Conservation (phyloP, 306 rosid genomes). For the Ceratonia siliqua region DNA sequence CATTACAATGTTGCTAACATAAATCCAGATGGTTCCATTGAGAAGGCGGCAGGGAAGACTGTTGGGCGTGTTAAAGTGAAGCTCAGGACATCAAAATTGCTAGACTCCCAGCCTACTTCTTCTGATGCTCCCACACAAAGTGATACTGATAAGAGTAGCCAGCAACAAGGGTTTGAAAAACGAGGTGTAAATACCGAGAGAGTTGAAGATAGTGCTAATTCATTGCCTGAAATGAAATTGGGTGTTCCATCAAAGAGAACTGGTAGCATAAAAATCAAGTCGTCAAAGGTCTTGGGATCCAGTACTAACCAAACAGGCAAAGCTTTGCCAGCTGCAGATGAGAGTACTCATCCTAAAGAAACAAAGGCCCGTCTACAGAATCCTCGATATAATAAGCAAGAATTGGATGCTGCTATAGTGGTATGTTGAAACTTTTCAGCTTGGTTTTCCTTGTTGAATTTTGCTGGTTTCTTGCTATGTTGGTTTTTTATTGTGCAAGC, state of each 20-base stretch:
- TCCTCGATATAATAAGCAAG: conserved; percentile 60
- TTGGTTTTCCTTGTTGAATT: conserved; percentile 26
- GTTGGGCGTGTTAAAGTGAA: conserved; percentile 90
- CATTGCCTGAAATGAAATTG: conserved; percentile 48
- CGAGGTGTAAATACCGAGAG: conserved; percentile 51
- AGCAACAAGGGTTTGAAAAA: conserved; percentile 64
- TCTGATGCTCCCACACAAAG: conserved; percentile 78
- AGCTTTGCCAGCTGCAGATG: conserved; percentile 29
- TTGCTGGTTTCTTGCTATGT: not conserved
- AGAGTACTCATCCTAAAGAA: conserved; percentile 47
- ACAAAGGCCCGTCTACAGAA: conserved; percentile 42
- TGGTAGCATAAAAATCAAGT: conserved; percentile 74
- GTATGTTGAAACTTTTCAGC: conserved; percentile 44
- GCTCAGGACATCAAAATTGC: conserved; percentile 62
- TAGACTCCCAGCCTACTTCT: conserved; percentile 70
- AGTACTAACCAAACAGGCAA: conserved; percentile 45
- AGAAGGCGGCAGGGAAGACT: conserved; percentile 51
- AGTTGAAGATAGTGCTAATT: conserved; percentile 80
- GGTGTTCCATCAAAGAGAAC: conserved; percentile 54
- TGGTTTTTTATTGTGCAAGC: not conserved
- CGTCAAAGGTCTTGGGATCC: conserved; percentile 69
- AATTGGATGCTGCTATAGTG: conserved; percentile 67
- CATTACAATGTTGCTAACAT: conserved; percentile 60
- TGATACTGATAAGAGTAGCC: conserved; percentile 88
- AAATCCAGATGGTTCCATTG: conserved; percentile 63